These are phyloP conservation scores for Phialemoniopsis sp. DNA, from an alignment of 2,329 filamentous ascomycete species.

Conservation along the genomic window DNA sequence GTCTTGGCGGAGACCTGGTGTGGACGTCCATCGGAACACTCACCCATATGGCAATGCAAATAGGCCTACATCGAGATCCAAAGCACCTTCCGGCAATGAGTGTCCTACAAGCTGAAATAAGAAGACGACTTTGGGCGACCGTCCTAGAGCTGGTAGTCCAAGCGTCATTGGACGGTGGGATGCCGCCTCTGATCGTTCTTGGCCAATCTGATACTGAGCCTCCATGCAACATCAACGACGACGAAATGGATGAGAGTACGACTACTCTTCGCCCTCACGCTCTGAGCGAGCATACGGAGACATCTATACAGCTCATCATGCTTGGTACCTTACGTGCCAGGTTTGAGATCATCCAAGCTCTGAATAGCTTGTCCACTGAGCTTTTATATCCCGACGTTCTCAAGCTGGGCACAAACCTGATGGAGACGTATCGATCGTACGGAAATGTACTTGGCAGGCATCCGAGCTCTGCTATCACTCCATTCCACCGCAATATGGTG, in stretches of 20 bases:
- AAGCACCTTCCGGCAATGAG: conserved; percentile 27
- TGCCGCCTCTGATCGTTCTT: too few relatives aligned
- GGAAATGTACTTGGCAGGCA: conserved; percentile 13
- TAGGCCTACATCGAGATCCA: conserved; percentile 39
- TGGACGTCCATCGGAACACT: conserved; percentile 37
- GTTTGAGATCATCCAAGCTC: conserved; percentile 24
- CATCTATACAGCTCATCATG: conserved; percentile 28
- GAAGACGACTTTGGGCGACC: too few relatives aligned
- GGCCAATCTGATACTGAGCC: too few relatives aligned
- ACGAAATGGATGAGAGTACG: conserved; percentile 14
- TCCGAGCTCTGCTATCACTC: conserved; percentile 12
- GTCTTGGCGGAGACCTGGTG: conserved; percentile 31
- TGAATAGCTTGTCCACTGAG: conserved; percentile 26
- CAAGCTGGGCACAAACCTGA: conserved; percentile 24
- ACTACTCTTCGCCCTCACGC: conserved; percentile 13
- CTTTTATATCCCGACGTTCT: conserved; percentile 28
- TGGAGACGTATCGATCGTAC: conserved; percentile 14
- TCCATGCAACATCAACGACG: too few relatives aligned
- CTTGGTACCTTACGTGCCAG: conserved; percentile 28
- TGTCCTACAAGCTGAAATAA: conserved; percentile 27
- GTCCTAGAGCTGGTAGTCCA: too few relatives aligned
- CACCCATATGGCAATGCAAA: conserved; percentile 34
- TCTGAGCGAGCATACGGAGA: conserved; percentile 19
- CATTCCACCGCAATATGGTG: conserved; percentile 43
- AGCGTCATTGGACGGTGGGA: too few relatives aligned